phyloP scores from a whole-genome alignment of 2,329 filamentous ascomycete species.

The Phyllosticta paracitricarpa region DNA sequence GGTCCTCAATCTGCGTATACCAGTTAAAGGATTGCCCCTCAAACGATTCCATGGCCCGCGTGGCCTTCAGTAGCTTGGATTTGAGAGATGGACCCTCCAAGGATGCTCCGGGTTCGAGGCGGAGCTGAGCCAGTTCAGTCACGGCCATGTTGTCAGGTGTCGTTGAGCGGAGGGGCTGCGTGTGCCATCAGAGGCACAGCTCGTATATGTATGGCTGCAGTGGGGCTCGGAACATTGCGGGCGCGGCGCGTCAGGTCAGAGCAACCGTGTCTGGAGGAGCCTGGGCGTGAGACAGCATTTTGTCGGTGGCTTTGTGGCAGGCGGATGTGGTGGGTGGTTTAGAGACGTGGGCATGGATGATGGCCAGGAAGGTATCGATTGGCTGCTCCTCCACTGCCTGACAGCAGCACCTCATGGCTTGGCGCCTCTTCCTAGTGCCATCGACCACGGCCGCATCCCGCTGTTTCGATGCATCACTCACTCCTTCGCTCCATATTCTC shows the following conservation, averaged over 20 bases:
- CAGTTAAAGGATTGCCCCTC: constrained; percentile 29
- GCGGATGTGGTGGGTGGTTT: not conserved
- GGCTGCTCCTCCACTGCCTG: not conserved
- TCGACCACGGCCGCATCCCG: not conserved
- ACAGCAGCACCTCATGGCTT: not conserved
- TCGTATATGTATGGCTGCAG: not conserved
- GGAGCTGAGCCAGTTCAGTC: constrained; percentile 38
- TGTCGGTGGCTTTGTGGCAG: not conserved
- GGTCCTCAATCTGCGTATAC: constrained; percentile 36
- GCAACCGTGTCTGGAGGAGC: not conserved
- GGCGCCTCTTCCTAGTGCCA: not conserved
- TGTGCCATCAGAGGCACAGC: not conserved
- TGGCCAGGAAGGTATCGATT: not conserved
- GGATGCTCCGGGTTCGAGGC: constrained; percentile 20
- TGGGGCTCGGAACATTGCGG: not conserved
- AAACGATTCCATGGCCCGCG: constrained; percentile 27
- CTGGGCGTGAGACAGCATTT: not conserved
- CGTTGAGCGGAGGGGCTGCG: not conserved
- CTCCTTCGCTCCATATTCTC: not conserved
- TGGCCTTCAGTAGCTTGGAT: constrained; percentile 27
- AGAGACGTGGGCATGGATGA: not conserved
- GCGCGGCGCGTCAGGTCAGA: not conserved
- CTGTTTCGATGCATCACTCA: not conserved
- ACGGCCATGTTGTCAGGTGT: constrained; percentile 22
- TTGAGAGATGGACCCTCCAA: constrained; percentile 16